Evolutionary conservation across 306 rosid genomes (phyloP), one percentile per base, ranked within the genome.

Genomic region (Rosa persica): DNA sequence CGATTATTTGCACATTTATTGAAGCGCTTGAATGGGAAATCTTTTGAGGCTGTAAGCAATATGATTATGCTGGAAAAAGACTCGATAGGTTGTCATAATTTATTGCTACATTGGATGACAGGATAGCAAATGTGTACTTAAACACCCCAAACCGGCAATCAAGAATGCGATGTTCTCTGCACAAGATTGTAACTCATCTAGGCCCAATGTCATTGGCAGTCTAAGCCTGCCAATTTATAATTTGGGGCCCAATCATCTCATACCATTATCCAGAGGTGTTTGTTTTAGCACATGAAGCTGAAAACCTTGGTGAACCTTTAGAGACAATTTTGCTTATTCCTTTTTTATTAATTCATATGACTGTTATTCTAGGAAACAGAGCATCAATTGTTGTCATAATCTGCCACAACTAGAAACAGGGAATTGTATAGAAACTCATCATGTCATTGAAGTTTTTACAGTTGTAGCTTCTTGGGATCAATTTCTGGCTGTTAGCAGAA

Each of bases 71-170:
- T 49, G 76, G 54, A 48, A 39, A 74, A 22, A 30, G 76, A 81
- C 78, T 83, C 75, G 75, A 87, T 79, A 67, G 87, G 81, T 80
- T 80, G 73, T 86, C 86, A 70, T 92, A 79, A 87, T 85, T 85
- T 86, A 69, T 89, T 71, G 76, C 82, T 85, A 73, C 82, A 81
- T 87, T 87, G 85, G 77, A 87, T 92, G 91, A 84, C 97, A 89
- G 98, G 96, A 64, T 84, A 89, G 80, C 88, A 92, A 91, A 85
- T 92, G 89, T 89, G 67, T 86, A 77, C 90, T 92, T 89, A 86
- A 86, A 81, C 86, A 86, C 76, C 85, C 90, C 89, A 87, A 87
- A 88, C 85, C 89, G 80, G 84, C 88, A 82, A 76, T 81, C 80
- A 88, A 84, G 88, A 85, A 69, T 87, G 88, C 86, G 86, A 83